Evolutionary conservation across 2,329 filamentous ascomycete genomes (phyloP).

Genomic region (Raffaelea arxii): DNA sequence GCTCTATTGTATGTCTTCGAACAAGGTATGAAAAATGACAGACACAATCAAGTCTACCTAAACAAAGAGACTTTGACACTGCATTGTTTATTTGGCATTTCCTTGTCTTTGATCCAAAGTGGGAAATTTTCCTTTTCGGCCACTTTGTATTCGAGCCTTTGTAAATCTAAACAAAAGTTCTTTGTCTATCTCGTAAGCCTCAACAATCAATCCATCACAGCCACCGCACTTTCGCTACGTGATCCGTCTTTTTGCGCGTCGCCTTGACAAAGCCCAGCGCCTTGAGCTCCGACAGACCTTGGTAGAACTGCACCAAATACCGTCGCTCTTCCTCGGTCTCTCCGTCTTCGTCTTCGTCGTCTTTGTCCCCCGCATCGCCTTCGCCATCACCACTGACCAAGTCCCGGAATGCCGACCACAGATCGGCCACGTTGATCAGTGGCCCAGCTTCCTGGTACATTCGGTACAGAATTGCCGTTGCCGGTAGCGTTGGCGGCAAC

Average conservation of each 20-base stretch:
- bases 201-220: conserved; percentile 28
- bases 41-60: too few species aligned
- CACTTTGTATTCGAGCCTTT: too few species aligned
- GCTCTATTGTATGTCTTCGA: too few species aligned
- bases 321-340: conserved; percentile 41
- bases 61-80: too few species aligned
- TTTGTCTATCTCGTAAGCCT: too few species aligned
- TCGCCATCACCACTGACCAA: conserved; percentile 39
- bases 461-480: conserved; percentile 66
- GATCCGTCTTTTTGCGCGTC: conserved; percentile 86
- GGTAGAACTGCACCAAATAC: conserved; percentile 71
- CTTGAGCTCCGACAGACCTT: conserved; percentile 73
- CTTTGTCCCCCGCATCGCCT: conserved; percentile 31
- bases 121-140: too few species aligned
- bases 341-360: conserved; percentile 30
- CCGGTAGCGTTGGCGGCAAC: conserved; percentile 52
- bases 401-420: conserved; percentile 68
- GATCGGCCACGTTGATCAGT: conserved; percentile 68
- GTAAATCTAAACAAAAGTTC: neutral
- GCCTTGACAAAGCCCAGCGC: conserved; percentile 79
- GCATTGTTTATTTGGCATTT: too few species aligned
- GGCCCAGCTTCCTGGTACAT: conserved; percentile 69
- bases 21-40: too few species aligned
- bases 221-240: conserved; percentile 84
- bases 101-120: too few species aligned